Percentiles rank a stretch among this genome's conserved stretches.
phyloP scores from a whole-genome alignment of 2,329 filamentous ascomycete species.

The Monosporascus sp. region DNA sequence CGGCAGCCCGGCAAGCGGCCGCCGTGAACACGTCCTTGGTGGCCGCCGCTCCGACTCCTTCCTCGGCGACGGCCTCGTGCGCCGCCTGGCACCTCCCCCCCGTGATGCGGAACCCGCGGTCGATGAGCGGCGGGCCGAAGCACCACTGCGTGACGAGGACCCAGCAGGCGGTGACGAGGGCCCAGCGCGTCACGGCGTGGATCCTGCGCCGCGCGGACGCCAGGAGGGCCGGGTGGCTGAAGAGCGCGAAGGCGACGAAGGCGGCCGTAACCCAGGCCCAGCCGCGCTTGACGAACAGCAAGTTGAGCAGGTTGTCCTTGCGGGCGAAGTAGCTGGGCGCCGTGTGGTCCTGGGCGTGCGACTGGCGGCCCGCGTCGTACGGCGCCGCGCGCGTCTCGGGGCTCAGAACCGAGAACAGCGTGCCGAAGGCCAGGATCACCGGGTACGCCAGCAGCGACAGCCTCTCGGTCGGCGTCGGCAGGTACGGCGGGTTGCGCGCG shows the following conservation, averaged over 20 bases:
- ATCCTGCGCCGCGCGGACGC: constrained; percentile 29
- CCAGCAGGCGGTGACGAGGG: constrained; percentile 71
- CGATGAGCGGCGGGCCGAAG: constrained; percentile 85
- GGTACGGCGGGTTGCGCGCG: constrained; percentile 48
- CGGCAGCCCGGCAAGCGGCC: constrained; percentile 74
- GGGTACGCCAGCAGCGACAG: constrained; percentile 68
- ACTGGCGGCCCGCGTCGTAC: constrained; percentile 58
- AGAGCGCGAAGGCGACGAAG: constrained; percentile 61
- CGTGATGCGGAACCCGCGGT: constrained; percentile 81
- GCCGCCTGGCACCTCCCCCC: constrained; percentile 74
- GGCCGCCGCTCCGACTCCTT: constrained; percentile 25
- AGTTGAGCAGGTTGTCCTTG: constrained; percentile 89
- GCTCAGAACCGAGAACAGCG: constrained; percentile 72
- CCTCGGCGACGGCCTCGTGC: constrained; percentile 39
- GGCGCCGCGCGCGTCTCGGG: constrained; percentile 60
- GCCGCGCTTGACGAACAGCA: constrained; percentile 88
- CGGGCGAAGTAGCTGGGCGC: constrained; percentile 86
- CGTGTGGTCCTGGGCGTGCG: constrained; percentile 50
- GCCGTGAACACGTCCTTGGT: constrained; percentile 58
- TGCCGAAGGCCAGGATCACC: constrained; percentile 70
- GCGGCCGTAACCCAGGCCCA: constrained; percentile 86
- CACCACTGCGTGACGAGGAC: constrained; percentile 91
- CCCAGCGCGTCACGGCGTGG: constrained; percentile 64
- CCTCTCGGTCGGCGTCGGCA: constrained; percentile 65
- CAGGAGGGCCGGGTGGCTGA: constrained; percentile 54